Evolutionary conservation across 257 asterid genomes (phyloP), one percentile per base, ranked within the genome.

Genomic region (Ligustrum vulgare): DNA sequence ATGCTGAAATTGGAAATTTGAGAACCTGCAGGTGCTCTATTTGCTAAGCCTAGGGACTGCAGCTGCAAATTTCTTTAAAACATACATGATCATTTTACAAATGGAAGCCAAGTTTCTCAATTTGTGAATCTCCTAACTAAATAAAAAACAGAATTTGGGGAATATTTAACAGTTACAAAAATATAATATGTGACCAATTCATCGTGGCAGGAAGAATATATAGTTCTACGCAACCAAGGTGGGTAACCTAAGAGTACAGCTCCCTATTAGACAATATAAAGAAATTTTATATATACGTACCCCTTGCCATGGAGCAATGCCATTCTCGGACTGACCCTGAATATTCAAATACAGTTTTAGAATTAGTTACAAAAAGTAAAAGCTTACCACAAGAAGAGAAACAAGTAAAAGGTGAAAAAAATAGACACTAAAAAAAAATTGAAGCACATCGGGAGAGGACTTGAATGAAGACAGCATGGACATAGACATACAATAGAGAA

Each of bases 281-380:
- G 45, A 35, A 62, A 45, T 3, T 11, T 10, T 67, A 72, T 72
- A 82, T 76, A 66, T 67, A 79, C 97, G 71, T 92, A 92, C 99
- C 96, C 96, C 98, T 84, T 91, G 84, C 98, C 98, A 89, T 9
- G 98, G 97, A 78, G 98, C 86, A 85, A 82, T 88, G 9, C 99
- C 99, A 13, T 87, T 82, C 63, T 90, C 97, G 0, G 97, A 34
- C 69, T 89, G 84, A 47, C 99, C 99, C 99, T 95, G 92, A 72
- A 78, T 33, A 81, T 77, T 72, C 31, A 49, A 65, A 43, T 34
- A 76, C 37, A 76, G 70, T 67, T 77, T 76, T 70, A 73, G 78
- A 62, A 39, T 41, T 47, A 77, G 77, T 47, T 10, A 58, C n/a
- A 37, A 7, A 22, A 5, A n/a, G 12, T 56, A 32, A 37, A 68